A percentile compares a stretch with the other conserved stretches of the same genome.
Conservation (phyloP, 2,329 filamentous ascomycete species). For the Colletotrichum sp. region DNA sequence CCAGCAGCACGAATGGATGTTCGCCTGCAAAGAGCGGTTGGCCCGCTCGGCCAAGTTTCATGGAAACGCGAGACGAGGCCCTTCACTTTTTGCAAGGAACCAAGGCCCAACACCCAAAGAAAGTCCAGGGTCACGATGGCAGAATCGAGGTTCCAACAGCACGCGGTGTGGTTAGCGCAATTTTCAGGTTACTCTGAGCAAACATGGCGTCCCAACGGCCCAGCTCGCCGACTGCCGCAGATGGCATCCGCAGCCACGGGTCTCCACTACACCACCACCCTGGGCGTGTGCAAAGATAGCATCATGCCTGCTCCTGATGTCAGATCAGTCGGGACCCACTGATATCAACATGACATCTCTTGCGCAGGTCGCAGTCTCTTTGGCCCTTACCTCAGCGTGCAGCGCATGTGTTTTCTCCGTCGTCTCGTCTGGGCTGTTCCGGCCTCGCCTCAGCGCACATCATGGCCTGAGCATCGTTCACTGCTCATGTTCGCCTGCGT, state of each 20-base stretch:
- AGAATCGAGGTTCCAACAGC: neutral
- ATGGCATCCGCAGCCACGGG: constrained; percentile 12
- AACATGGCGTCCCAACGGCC: constrained; percentile 5
- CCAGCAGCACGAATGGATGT: neutral
- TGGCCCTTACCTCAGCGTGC: neutral
- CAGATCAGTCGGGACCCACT: constrained; percentile 14
- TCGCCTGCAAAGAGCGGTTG: neutral
- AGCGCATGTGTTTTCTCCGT: neutral
- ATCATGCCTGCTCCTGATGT: constrained; percentile 18
- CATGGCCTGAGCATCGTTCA: constrained; percentile 16
- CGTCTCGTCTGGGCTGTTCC: neutral
- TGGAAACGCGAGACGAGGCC: constrained; percentile 1
- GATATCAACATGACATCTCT: constrained; percentile 19
- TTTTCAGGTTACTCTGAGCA: neutral
- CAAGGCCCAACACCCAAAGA: neutral
- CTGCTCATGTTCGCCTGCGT: neutral
- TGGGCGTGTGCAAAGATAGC: constrained; percentile 8
- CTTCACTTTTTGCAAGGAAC: neutral
- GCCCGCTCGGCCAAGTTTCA: neutral
- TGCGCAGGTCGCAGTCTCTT: neutral
- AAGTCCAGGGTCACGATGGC: neutral
- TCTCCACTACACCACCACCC: neutral
- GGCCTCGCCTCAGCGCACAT: constrained; percentile 1
- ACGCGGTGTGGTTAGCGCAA: neutral
- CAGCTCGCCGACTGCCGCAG: constrained; percentile 15